Percentiles rank a stretch among this genome's conserved stretches.
Conservation (phyloP, 805 yeast species). For the Ogataea allantospora region DNA sequence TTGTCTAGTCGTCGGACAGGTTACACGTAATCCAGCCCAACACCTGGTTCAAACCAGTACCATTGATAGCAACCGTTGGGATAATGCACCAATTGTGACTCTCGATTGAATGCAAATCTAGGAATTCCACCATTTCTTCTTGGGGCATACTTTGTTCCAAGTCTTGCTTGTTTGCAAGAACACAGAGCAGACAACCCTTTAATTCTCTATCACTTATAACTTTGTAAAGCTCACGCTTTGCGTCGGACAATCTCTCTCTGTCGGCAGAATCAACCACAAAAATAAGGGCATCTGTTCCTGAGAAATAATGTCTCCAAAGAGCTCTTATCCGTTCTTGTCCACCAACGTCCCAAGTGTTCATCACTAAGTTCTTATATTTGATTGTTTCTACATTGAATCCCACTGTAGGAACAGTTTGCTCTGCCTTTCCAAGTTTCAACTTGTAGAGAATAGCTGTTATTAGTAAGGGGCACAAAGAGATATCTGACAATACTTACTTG, state of each 20-base stretch:
- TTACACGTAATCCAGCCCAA: slow-evolving; percentile 81
- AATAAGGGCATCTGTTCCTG: slow-evolving; percentile 88
- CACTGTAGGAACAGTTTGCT: slow-evolving; percentile 85
- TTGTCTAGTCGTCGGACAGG: slow-evolving; percentile 1
- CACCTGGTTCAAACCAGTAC: slow-evolving; percentile 87
- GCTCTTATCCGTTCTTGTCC: slow-evolving; percentile 93
- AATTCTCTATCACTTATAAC: slow-evolving; percentile 83
- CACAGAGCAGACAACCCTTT: slow-evolving; percentile 73
- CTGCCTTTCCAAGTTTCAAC: slow-evolving; percentile 71
- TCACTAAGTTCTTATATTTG: slow-evolving; percentile 39
- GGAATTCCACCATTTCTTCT: slow-evolving; percentile 70
- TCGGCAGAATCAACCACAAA: slow-evolving; percentile 89
- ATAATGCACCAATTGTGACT: slow-evolving; percentile 88
- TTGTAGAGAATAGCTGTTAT: slow-evolving; percentile 68
- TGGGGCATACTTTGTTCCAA: slow-evolving; percentile 70
- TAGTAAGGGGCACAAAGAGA: slow-evolving; percentile 8
- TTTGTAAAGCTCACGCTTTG: slow-evolving; percentile 72
- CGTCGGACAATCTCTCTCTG: slow-evolving; percentile 66
- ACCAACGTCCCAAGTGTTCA: slow-evolving; percentile 86
- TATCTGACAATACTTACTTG: slow-evolving; percentile 38
- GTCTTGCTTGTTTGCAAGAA: slow-evolving; percentile 89
- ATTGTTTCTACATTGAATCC: slow-evolving; percentile 85
- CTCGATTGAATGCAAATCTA: slow-evolving; percentile 58
- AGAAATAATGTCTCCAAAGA: slow-evolving; percentile 92
- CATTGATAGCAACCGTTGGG: slow-evolving; percentile 86